A percentile compares a stretch with the other conserved stretches of the same genome.
These are phyloP conservation scores for Aspergillus niger DNA, from an alignment of 2,329 filamentous ascomycete genomes.

Conservation along the genomic window DNA sequence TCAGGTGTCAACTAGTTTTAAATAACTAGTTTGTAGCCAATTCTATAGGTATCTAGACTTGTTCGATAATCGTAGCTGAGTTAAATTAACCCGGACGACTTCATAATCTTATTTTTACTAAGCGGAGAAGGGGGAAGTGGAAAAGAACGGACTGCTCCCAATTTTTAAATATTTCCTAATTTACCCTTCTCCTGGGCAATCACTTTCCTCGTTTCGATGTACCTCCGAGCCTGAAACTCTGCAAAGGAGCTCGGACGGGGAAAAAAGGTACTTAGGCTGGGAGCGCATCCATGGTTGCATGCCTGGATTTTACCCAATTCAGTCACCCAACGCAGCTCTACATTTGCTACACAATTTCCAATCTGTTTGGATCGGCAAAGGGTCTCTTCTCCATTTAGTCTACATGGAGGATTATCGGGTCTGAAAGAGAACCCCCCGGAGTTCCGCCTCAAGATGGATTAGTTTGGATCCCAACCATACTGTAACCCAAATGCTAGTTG, in stretches of 20 bases:
- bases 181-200: too few species aligned
- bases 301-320: not conserved
- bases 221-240: not conserved
- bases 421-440: not conserved
- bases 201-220: not conserved
- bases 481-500: not conserved
- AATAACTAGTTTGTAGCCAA: too few species aligned
- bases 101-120: not conserved
- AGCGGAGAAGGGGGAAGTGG: not conserved
- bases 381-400: not conserved
- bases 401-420: not conserved
- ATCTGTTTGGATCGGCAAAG: not conserved
- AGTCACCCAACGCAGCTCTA: not conserved
- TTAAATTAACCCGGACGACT: not conserved
- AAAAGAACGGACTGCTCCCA: not conserved
- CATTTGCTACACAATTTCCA: not conserved
- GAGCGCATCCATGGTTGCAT: not conserved
- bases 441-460: not conserved
- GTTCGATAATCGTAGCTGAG: not conserved
- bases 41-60: not conserved
- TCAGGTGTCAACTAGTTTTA: not conserved
- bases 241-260: slow-evolving; percentile 3
- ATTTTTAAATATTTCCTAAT: not conserved
- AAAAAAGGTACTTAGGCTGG: not conserved
- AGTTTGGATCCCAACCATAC: not conserved